Conservation (phyloP, 352 stramenopile species). For the Pythium biforme region DNA sequence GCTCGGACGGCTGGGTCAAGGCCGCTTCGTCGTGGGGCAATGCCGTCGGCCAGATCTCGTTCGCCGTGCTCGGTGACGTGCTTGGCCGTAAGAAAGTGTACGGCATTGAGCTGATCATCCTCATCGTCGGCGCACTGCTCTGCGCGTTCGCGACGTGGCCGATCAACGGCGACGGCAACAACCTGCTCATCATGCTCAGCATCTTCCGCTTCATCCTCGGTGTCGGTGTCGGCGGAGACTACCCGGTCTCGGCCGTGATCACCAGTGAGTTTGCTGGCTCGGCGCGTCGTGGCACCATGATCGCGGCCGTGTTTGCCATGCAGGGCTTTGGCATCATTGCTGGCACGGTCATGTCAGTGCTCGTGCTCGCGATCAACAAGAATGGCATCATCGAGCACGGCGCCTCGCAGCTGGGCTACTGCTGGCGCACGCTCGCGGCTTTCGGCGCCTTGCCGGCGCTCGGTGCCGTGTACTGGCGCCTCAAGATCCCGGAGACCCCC, state of each 20-base stretch:
- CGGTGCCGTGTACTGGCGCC: constrained; percentile 45
- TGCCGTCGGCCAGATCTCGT: constrained; percentile 46
- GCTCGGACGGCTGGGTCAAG: constrained; percentile 44
- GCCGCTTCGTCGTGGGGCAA: constrained; percentile 28
- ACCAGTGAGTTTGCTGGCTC: constrained; percentile 47
- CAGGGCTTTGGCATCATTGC: constrained; percentile 39
- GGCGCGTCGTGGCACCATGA: constrained; percentile 44
- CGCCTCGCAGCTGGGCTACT: constrained; percentile 40
- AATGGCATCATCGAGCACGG: constrained; percentile 34
- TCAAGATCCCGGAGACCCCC: constrained; percentile 45
- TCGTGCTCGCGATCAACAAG: constrained; percentile 14
- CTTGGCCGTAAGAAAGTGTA: constrained; percentile 49
- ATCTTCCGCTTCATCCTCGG: constrained; percentile 61
- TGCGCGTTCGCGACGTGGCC: constrained; percentile 33
- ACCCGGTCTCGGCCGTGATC: constrained; percentile 51
- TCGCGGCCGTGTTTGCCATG: constrained; percentile 57
- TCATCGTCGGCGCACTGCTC: constrained; percentile 32
- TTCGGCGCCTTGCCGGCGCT: constrained; percentile 43
- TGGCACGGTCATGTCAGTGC: constrained; percentile 33
- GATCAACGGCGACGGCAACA: constrained; percentile 41
- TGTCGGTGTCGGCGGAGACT: constrained; percentile 36
- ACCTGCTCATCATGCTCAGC: constrained; percentile 42
- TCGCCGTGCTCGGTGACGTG: constrained; percentile 46
- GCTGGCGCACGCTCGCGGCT: constrained; percentile 41
- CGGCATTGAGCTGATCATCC: constrained; percentile 46